Conservation (phyloP, 108 stramenopile genomes). For the Discostella pseudostelligera region DNA sequence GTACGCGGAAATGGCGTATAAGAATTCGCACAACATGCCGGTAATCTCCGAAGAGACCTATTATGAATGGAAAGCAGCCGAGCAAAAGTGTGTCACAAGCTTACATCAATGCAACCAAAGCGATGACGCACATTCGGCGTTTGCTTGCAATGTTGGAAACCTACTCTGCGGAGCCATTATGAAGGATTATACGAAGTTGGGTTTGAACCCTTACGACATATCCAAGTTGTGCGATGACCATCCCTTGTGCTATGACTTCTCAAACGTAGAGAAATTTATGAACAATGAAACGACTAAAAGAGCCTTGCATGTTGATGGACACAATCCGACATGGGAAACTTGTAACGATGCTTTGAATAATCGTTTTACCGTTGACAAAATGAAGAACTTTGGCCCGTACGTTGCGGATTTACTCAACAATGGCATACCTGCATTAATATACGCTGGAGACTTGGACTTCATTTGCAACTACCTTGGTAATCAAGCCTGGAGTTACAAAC, state of each 20-base stretch:
- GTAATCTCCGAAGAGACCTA: constrained; percentile 71
- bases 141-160: constrained; percentile 82
- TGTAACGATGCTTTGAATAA: constrained; percentile 88
- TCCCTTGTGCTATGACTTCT: constrained; percentile 96
- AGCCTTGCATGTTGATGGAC: constrained; percentile 69
- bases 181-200: constrained; percentile 76
- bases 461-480: constrained; percentile 98
- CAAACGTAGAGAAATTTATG: constrained; percentile 77
- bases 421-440: constrained; percentile 87
- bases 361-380: constrained; percentile 89
- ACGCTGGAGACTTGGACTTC: constrained; percentile 97
- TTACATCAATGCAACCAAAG: constrained; percentile 85
- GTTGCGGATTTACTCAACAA: constrained; percentile 84
- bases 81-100: constrained; percentile 68
- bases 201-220: constrained; percentile 96
- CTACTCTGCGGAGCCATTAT: constrained; percentile 68
- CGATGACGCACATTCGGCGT: constrained; percentile 50
- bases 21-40: constrained; percentile 89
- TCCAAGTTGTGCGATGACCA: constrained; percentile 76
- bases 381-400: constrained; percentile 81
- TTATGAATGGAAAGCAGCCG: constrained; percentile 65
- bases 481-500: constrained; percentile 86
- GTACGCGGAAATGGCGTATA: constrained; percentile 93
- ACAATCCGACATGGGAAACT: constrained; percentile 66
- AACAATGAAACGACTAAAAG: constrained; percentile 75